These are phyloP conservation scores for Kalanchoe fedtschenkoi DNA, from an alignment of 164 flowering plant species.

Conservation along the genomic window DNA sequence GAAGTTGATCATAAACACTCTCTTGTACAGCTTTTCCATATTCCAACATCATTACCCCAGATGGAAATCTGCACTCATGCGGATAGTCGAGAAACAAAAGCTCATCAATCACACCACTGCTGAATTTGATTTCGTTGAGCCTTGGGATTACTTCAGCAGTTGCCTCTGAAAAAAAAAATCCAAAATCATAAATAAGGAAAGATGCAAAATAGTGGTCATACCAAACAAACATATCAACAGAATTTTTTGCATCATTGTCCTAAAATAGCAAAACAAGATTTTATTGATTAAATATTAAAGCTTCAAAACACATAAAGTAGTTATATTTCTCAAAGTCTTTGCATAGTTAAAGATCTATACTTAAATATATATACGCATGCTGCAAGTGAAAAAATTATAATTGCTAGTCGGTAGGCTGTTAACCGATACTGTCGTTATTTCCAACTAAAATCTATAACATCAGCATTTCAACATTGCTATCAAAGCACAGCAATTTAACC, in stretches of 20 bases:
- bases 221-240: not conserved
- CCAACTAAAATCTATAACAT: not conserved
- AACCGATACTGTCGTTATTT: not conserved
- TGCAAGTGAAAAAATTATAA: no score
- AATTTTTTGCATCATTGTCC: not conserved
- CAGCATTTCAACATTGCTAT: not conserved
- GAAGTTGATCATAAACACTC: constrained; percentile 90
- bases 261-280: no score
- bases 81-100: constrained; percentile 87
- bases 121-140: constrained; percentile 85
- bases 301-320: no score
- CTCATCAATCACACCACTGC: constrained; percentile 93
- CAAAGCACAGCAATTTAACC: no score
- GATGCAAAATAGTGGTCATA: not conserved
- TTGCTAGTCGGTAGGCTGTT: no score
- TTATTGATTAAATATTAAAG: no score
- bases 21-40: constrained; percentile 93
- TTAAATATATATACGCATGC: no score
- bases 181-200: not conserved
- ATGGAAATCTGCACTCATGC: constrained; percentile 57
- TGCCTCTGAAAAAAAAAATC: constrained; percentile 46
- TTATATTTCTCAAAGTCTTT: no score
- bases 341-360: no score
- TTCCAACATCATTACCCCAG: constrained; percentile 88
- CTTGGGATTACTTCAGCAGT: constrained; percentile 95